Percentiles rank a stretch among this genome's conserved stretches.
Conservation (phyloP, 2,329 filamentous ascomycete species). For the Arthrobotrys sphaeroides region DNA sequence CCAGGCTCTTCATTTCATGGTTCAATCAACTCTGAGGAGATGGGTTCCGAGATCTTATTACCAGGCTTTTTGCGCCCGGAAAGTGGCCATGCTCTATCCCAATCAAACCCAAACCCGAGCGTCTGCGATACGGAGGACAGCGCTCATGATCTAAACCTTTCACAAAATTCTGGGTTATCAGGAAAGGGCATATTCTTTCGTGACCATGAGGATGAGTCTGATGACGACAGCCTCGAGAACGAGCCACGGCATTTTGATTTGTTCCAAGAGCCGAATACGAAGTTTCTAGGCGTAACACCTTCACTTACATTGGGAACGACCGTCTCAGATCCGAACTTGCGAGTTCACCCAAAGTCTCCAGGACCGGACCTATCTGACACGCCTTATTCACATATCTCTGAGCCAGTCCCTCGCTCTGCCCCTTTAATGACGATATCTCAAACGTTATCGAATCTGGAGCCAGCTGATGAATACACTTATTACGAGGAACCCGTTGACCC, state of each 20-base stretch:
- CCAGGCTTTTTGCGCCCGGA: slow-evolving; percentile 35
- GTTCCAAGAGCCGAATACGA: slow-evolving; percentile 48
- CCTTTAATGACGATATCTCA: slow-evolving; percentile 33
- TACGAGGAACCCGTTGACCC: slow-evolving; percentile 14
- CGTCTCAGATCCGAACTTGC: no score
- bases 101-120: neutral
- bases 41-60: slow-evolving; percentile 18
- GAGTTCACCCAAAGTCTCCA: neutral
- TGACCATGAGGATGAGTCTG: neutral
- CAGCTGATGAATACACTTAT: slow-evolving; percentile 32
- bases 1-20: slow-evolving; percentile 30
- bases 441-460: slow-evolving; percentile 38
- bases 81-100: slow-evolving; percentile 16
- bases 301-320: neutral
- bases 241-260: slow-evolving; percentile 41
- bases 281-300: slow-evolving; percentile 29
- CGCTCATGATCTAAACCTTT: neutral
- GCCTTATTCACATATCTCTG: slow-evolving; percentile 9
- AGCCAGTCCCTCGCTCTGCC: slow-evolving; percentile 23
- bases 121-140: neutral
- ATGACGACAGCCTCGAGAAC: slow-evolving; percentile 36
- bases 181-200: neutral
- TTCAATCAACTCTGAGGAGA: slow-evolving; percentile 36
- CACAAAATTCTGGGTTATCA: neutral
- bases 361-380: neutral